Percentiles rank a stretch among this genome's conserved stretches.
These are phyloP conservation scores for Syzygium jambos DNA, from an alignment of 345 rosid genomes.

Conservation along the genomic window DNA sequence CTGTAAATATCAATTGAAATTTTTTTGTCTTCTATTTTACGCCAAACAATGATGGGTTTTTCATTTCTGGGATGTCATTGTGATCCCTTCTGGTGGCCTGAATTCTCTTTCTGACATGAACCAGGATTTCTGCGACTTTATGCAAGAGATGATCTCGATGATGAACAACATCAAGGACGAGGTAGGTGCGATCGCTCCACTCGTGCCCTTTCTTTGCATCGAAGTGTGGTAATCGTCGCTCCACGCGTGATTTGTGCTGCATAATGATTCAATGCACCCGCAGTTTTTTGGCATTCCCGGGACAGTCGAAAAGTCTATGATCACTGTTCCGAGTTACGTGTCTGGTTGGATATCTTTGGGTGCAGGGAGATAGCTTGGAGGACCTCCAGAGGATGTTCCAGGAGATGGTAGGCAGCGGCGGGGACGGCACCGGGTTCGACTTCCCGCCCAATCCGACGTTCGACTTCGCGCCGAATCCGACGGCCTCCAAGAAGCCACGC, in stretches of 20 bases:
- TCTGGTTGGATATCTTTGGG: not conserved
- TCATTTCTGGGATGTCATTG: not conserved
- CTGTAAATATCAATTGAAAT: not conserved
- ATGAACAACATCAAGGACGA: conserved; percentile 87
- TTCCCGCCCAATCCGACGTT: not conserved
- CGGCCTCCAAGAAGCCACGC: conserved; percentile 37
- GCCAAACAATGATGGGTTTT: not conserved
- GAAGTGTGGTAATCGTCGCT: not conserved
- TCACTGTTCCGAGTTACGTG: not conserved
- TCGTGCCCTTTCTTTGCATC: not conserved
- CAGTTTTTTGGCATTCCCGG: not conserved
- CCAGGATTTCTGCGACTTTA: conserved; percentile 76
- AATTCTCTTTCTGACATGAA: not conserved
- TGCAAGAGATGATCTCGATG: conserved; percentile 93
- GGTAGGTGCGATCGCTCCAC: not conserved
- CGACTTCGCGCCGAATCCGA: conserved; percentile 12
- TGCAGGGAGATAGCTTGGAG: conserved; percentile 73
- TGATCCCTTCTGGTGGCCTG: not conserved
- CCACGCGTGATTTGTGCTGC: not conserved
- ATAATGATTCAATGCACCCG: not conserved
- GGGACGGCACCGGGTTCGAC: conserved; percentile 30
- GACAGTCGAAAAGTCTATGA: not conserved
- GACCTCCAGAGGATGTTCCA: conserved; percentile 84
- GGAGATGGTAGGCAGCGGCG: conserved; percentile 70
- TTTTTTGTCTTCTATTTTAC: not conserved